phyloP scores from a whole-genome alignment of 352 stramenopile species.

The Pythium pyrilobum region DNA sequence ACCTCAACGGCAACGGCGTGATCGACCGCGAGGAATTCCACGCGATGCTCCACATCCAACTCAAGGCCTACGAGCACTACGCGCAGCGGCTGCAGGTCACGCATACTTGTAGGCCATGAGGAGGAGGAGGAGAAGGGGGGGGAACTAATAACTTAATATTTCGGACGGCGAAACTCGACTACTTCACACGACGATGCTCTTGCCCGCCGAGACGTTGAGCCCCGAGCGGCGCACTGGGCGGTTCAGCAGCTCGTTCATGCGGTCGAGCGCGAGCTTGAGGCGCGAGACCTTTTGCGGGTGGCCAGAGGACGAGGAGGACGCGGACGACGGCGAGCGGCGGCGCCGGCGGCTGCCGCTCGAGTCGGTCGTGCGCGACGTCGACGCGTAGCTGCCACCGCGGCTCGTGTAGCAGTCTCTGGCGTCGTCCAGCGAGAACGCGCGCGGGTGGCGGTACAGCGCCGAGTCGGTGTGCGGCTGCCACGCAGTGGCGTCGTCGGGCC shows the following conservation, averaged over 20 bases:
- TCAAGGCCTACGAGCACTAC: constrained; percentile 43
- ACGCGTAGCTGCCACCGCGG: neutral
- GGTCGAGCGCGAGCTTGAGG: constrained; percentile 55
- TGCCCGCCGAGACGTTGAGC: constrained; percentile 49
- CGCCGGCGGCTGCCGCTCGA: constrained; percentile 2
- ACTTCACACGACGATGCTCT: constrained; percentile 66
- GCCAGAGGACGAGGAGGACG: neutral
- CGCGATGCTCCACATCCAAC: constrained; percentile 43
- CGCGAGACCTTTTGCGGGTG: constrained; percentile 68
- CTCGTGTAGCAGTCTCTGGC: neutral
- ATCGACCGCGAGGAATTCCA: constrained; percentile 44
- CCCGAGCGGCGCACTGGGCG: constrained; percentile 63
- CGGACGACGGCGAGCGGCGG: constrained; percentile 9
- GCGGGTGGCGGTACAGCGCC: neutral
- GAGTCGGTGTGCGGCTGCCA: too few species aligned
- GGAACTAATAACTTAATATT: too few species aligned
- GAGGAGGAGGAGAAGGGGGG: too few species aligned
- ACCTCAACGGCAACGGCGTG: constrained; percentile 28
- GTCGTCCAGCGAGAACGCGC: neutral
- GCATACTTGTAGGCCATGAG: too few species aligned
- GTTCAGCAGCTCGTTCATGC: constrained; percentile 71
- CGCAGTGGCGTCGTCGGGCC: constrained; percentile 12
- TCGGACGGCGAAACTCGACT: too few species aligned
- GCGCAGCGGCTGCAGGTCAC: constrained; percentile 26
- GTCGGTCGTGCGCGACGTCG: neutral